Evolutionary conservation across 371 early-diverging fungal genomes (phyloP).

Genomic region (Mucor sp.): DNA sequence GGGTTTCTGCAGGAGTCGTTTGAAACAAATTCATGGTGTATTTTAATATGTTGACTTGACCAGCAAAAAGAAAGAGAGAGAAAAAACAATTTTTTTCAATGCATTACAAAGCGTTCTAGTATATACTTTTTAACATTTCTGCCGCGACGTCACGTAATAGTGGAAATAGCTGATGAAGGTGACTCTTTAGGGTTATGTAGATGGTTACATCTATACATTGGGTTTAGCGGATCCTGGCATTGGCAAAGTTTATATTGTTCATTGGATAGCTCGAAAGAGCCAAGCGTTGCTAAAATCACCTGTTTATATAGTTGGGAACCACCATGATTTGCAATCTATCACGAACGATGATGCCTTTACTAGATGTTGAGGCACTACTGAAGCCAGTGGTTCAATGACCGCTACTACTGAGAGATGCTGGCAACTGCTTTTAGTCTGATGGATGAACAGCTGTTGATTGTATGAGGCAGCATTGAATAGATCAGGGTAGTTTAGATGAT

Average conservation of each 20-base stretch:
- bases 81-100: background rate
- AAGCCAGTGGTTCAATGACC: background rate
- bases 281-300: background rate
- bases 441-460: background rate
- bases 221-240: background rate
- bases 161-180: background rate
- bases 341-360: no score
- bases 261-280: background rate
- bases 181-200: background rate
- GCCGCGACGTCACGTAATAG: constrained; percentile 1
- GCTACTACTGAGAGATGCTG: background rate
- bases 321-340: no score
- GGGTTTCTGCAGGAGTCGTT: constrained; percentile 11
- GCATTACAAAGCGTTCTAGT: background rate
- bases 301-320: no score
- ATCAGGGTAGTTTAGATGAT: no score
- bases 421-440: background rate
- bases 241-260: background rate
- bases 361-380: no score
- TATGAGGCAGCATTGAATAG: no score
- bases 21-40: constrained; percentile 20
- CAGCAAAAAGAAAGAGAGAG: background rate
- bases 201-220: background rate
- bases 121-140: background rate
- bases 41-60: background rate